phyloP scores from a whole-genome alignment of 2,329 filamentous ascomycete species.

The Ceratocystis alfenasii region DNA sequence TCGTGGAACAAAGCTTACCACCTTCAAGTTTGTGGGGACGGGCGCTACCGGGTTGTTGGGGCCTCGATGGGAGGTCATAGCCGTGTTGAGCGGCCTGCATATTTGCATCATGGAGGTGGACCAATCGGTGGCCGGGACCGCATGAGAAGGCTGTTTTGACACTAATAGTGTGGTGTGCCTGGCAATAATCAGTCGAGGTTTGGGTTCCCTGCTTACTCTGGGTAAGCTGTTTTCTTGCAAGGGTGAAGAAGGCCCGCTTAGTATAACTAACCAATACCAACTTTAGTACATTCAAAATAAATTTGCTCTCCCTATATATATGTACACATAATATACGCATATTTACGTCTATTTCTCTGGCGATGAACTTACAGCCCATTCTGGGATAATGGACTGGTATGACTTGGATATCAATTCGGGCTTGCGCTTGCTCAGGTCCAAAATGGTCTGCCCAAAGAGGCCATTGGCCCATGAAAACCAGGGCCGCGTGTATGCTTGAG shows the following conservation, averaged over 20 bases:
- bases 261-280: not conserved
- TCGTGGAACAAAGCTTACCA: conserved; percentile 30
- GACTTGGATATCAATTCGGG: conserved; percentile 48
- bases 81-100: conserved; percentile 26
- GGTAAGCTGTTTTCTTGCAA: not conserved
- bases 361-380: not conserved
- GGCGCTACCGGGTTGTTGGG: conserved; percentile 33
- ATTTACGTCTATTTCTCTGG: not conserved
- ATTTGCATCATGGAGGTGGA: conserved; percentile 12
- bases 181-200: not conserved
- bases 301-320: not conserved
- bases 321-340: not conserved
- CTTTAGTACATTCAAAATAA: not conserved
- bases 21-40: conserved; percentile 33
- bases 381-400: conserved; percentile 32
- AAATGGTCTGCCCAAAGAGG: conserved; percentile 70
- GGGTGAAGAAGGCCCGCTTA: not conserved
- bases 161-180: too few relatives aligned
- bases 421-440: conserved; percentile 62
- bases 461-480: conserved; percentile 78
- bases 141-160: not conserved
- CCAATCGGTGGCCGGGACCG: not conserved
- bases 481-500: conserved; percentile 29
- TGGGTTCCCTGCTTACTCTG: not conserved
- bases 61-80: conserved; percentile 35